Evolutionary conservation across 345 rosid genomes (phyloP).

Genomic region (Microcos paniculata): DNA sequence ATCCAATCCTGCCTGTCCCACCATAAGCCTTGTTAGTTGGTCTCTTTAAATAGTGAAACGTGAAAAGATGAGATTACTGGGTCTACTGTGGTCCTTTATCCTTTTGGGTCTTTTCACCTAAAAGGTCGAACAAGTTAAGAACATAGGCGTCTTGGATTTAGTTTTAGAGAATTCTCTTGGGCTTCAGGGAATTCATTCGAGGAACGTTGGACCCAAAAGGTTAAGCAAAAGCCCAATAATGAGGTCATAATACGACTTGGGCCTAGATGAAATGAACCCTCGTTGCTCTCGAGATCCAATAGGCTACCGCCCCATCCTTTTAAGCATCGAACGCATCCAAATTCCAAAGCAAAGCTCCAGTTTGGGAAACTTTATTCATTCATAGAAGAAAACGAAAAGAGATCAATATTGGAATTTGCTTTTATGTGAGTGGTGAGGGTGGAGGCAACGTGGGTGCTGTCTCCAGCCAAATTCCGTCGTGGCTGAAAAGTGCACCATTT

Average conservation of each 20-base stretch:
- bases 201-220: not conserved
- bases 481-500: not conserved
- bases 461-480: not conserved
- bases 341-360: no score
- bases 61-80: not conserved
- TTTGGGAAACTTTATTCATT: no score
- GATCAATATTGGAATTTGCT: not conserved
- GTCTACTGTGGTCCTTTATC: not conserved
- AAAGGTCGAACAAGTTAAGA: no score
- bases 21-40: not conserved
- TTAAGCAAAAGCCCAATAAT: not conserved
- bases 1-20: not conserved
- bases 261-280: not conserved
- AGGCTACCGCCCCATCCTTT: not conserved
- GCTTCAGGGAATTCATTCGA: not conserved
- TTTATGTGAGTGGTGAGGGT: constrained; percentile 1
- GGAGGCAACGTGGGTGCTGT: constrained; percentile 2
- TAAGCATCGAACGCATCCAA: no score
- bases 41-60: not conserved
- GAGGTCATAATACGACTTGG: not conserved
- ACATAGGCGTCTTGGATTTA: no score
- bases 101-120: not conserved
- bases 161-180: not conserved
- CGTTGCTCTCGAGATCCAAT: not conserved
- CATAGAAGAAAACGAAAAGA: no score